A percentile compares a stretch with the other conserved stretches of the same genome.
These are phyloP conservation scores for Zancudomyces culisetae DNA, from an alignment of 371 early-diverging fungal genomes.

Conservation along the genomic window DNA sequence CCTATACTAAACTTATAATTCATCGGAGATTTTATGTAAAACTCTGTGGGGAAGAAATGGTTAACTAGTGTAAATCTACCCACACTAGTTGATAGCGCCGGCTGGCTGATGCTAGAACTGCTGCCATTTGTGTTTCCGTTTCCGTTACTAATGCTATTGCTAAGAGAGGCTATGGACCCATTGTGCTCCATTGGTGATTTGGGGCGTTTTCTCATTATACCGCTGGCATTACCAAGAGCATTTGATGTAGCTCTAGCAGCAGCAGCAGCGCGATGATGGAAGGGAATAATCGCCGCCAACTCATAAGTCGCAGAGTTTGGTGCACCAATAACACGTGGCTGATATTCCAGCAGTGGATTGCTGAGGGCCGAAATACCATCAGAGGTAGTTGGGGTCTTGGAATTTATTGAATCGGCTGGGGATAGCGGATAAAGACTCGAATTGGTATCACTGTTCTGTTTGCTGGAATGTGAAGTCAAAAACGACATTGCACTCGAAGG, in stretches of 20 bases:
- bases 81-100: slow-evolving; percentile 8
- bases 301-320: slow-evolving; percentile 13
- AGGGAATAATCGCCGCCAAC: slow-evolving; percentile 14
- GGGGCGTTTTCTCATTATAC: too few species aligned
- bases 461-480: slow-evolving; percentile 10
- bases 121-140: too few species aligned
- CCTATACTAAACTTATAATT: slow-evolving; percentile 16
- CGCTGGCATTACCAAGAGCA: too few species aligned
- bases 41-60: slow-evolving; percentile 17
- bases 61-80: slow-evolving; percentile 20
- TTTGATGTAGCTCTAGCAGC: too few species aligned
- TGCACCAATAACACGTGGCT: slow-evolving; percentile 1
- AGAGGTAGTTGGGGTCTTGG: not conserved
- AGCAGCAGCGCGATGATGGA: slow-evolving; percentile 15
- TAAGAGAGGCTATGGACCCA: too few species aligned
- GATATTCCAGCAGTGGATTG: not conserved
- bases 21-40: slow-evolving; percentile 23
- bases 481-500: slow-evolving; percentile 12
- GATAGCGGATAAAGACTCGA: not conserved
- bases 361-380: not conserved
- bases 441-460: slow-evolving; percentile 7
- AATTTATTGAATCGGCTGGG: not conserved
- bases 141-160: too few species aligned
- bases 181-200: too few species aligned
- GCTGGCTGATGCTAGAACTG: slow-evolving; percentile 11